Evolutionary conservation across 1,139 yeast species (phyloP).

Genomic region (Geotrichum citri-aurantii): DNA sequence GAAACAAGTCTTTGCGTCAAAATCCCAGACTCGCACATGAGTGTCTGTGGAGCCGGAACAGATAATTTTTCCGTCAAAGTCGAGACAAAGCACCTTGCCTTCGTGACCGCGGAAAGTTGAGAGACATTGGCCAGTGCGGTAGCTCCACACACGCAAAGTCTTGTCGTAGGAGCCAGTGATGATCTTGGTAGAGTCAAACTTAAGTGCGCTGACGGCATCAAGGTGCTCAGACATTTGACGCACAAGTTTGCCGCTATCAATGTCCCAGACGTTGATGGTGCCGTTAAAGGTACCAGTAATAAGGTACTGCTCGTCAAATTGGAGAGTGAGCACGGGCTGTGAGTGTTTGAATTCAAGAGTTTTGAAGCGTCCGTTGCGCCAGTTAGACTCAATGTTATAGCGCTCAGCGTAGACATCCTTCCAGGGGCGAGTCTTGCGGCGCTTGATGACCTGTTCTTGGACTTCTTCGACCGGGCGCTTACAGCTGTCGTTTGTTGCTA

Average conservation of each 20-base stretch:
- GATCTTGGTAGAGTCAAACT: constrained; percentile 79
- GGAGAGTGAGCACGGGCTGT: constrained; percentile 71
- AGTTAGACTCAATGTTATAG: constrained; percentile 82
- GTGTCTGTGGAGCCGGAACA: constrained; percentile 92
- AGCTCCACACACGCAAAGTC: constrained; percentile 93
- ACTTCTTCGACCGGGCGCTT: constrained; percentile 3
- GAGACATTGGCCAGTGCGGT: constrained; percentile 87
- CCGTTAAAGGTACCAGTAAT: constrained; percentile 92
- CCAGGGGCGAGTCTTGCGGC: constrained; percentile 70
- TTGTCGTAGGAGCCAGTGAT: constrained; percentile 90
- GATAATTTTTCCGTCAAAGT: constrained; percentile 70
- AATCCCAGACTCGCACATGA: constrained; percentile 94
- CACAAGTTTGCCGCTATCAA: constrained; percentile 70
- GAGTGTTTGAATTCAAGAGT: constrained; percentile 72
- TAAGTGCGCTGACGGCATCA: constrained; percentile 76
- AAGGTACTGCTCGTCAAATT: constrained; percentile 67
- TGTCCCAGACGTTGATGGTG: constrained; percentile 84
- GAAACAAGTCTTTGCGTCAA: constrained; percentile 87
- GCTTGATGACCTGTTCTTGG: constrained; percentile 3
- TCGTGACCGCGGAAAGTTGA: constrained; percentile 61
- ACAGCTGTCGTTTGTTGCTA: not conserved
- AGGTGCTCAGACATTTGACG: constrained; percentile 76
- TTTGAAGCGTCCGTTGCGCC: constrained; percentile 78
- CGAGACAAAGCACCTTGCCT: constrained; percentile 46
- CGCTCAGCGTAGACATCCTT: constrained; percentile 90